A percentile compares a stretch with the other conserved stretches of the same genome.
These are phyloP conservation scores for Cichorium intybus DNA, from an alignment of 140 eudicot species.

Conservation along the genomic window DNA sequence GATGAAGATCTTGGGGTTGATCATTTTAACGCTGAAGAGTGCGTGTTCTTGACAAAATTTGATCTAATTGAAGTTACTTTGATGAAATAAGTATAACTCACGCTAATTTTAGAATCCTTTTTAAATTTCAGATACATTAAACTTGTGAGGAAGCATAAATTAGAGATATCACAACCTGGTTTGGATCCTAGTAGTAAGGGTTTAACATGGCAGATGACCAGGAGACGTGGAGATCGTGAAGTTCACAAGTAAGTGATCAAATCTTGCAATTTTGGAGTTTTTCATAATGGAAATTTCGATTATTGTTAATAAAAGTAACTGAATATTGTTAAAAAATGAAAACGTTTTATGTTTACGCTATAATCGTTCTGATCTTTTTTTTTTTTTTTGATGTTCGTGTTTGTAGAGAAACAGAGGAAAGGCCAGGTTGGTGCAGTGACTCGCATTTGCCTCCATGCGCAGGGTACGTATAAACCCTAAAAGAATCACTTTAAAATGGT, in stretches of 20 bases:
- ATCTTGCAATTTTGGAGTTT: not conserved
- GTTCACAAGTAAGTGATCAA: constrained; percentile 70
- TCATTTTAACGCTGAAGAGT: constrained; percentile 88
- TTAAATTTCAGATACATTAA: constrained; percentile 67
- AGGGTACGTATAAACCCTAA: too few species aligned
- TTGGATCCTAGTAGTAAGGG: constrained; percentile 32
- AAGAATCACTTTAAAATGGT: too few species aligned
- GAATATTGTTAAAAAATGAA: not conserved
- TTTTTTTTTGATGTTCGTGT: too few species aligned
- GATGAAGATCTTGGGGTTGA: constrained; percentile 98
- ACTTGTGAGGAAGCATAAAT: constrained; percentile 81
- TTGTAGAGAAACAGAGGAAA: too few species aligned
- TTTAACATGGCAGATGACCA: constrained; percentile 83
- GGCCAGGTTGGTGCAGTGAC: too few species aligned
- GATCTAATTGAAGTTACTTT: not conserved
- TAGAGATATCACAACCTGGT: too few species aligned
- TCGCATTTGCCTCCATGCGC: too few species aligned
- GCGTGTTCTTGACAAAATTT: constrained; percentile 25
- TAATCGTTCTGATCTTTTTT: too few species aligned
- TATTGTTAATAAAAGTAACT: constrained; percentile 1
- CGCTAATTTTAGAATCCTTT: not conserved
- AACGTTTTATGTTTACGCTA: too few species aligned
- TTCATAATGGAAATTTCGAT: not conserved
- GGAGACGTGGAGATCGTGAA: constrained; percentile 53
- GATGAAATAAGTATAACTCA: not conserved